Evolutionary conservation across 495 filamentous ascomycete genomes (phyloP), one percentile per base, ranked within the genome.

Genomic region (Xylaria grammica): DNA sequence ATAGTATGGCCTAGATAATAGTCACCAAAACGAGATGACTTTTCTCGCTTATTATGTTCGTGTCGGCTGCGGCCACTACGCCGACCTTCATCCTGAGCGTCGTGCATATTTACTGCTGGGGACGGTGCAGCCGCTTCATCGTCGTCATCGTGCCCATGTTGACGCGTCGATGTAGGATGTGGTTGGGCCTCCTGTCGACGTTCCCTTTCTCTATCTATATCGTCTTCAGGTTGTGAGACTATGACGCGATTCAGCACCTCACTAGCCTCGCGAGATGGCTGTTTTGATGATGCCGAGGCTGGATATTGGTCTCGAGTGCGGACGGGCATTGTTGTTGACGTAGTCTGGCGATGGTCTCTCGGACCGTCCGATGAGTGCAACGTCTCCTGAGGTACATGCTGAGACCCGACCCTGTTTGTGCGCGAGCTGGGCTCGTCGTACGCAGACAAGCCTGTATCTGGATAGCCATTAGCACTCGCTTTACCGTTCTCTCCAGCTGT

Each of bases 1-100:
- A 99, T 88, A n/a, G 94, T 97, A 69, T 97, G 93, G 4, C 95
- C 95, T 9, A 99, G 82, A 61, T 95, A 92, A 72, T 97, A 99
- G 27, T 96, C 91, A 40, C 95, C 96, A 73, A 98, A 98, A 15
- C 88, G 91, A 22, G 88, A 93, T 63, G 93, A 91, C 78, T 96
- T 98, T 51, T 86, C 82, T 17, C 67, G 63, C 61, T 81, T 76
- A 0, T 80, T 79, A 77, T 94, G 90, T 69, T 96, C 92, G 67
- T 96, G 92, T 32, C 93, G 86, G 68, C 90, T 93, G 59, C 89
- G 85, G 51, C 82, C 82, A 17, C 83, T 84, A 26, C 84, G 84
- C 26, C 87, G 85, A 44, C 76, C 77, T 46, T 85, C 85, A 66
- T 92, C 90, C 17, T 88, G 65, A 17, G 60, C 84, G n/a, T 84